Conservation (phyloP, 179 eudicot genomes). For the Silene coronaria region DNA sequence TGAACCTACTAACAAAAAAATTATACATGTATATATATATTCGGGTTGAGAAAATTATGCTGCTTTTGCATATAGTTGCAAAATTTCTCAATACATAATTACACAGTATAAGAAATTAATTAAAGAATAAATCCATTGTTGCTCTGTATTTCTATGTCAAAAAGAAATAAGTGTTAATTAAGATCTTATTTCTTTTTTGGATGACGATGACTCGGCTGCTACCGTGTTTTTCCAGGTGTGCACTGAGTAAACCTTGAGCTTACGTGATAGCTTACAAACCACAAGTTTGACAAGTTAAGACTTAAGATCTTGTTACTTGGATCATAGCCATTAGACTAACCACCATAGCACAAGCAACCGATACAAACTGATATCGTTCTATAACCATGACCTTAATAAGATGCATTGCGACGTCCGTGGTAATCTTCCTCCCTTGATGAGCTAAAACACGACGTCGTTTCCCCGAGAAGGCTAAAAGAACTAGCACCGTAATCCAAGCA, state of each 20-base stretch:
- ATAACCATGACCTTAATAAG: conserved; percentile 38
- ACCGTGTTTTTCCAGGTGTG: no score
- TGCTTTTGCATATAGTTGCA: background rate
- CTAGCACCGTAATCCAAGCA: conserved; percentile 67
- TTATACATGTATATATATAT: no score
- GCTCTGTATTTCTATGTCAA: conserved; percentile 5
- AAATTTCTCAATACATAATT: background rate
- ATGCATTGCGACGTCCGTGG: conserved; percentile 51
- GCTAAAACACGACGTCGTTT: conserved; percentile 60
- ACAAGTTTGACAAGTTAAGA: no score
- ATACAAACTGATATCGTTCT: conserved; percentile 32
- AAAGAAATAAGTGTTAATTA: background rate
- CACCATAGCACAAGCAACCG: conserved; percentile 43
- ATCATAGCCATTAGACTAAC: conserved; percentile 47
- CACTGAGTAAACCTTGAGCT: no score
- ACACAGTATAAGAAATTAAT: conserved; percentile 20
- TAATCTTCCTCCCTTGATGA: conserved; percentile 53
- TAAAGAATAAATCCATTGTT: conserved; percentile 12
- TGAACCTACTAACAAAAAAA: no score
- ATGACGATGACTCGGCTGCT: no score
- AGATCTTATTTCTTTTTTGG: no score
- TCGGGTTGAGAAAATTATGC: no score
- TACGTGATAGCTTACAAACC: no score
- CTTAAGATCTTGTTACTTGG: conserved; percentile 23
- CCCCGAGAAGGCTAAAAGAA: conserved; percentile 57